Base-by-base conservation (phyloP, 1,284 basidiomycete species). In the Malassezia japonica region DNA sequence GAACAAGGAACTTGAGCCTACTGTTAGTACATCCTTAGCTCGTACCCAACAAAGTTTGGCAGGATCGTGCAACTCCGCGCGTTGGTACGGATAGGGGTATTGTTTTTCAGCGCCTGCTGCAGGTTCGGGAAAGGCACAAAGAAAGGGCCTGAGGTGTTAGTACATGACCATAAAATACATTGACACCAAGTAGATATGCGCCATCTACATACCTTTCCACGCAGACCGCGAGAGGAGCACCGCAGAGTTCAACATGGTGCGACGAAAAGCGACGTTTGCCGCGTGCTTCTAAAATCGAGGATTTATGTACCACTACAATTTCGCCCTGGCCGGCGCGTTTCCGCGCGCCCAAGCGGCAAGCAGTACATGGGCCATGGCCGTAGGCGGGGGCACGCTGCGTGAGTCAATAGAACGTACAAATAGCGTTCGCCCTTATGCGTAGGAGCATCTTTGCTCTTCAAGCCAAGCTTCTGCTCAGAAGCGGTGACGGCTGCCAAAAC, bases 61-160 rank as follows among this genome's bases (percentile, higher is more conserved):
- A 98, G 78, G 69, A 98, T 86, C 6, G 91, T 95, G 69, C 89
- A 95, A 35, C 86, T 78, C 51, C 92, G 78, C 6, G 88, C 87
- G 62, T 90, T 81, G 0, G 92, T 98, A 65, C 82, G 82, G 70
- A 98, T 91, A 0, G 89, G 82, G 24, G 83, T 79, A 75, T 88
- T 87, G 75, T 84, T 84, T 61, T 83, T 78, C 48, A 89, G 76
- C 3, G 91, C 86, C 48, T 90, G 82, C 35, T 83, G 80, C 56
- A 96, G 77, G 67, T 89, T 88, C 7, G 89, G 87, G 75, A 96
- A 95, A 13, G 90, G 81, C 46, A 92, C 86, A 68, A 96, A 95
- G 76, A 84, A 95, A 18, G 91, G 91, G 6, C 91, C 91, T 61
- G 59, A 25, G 13, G 13, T 16, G 32, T 34, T 27, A 38, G 46